Evolutionary conservation across 768 basidiomycete species (phyloP).

Genomic region (Tylopilus felleus): DNA sequence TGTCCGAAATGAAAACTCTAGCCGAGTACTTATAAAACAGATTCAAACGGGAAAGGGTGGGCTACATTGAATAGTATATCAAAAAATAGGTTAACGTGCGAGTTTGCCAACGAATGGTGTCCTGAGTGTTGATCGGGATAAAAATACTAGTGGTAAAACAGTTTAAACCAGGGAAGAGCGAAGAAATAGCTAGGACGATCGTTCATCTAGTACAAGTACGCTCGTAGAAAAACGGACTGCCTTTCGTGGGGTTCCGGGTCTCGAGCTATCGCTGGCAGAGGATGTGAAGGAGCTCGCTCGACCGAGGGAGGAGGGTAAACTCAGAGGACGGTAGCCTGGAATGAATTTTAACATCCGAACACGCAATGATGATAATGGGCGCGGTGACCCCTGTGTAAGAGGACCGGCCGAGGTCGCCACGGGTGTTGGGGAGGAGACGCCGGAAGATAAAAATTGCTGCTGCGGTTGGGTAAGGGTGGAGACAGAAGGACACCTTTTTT

Average conservation of each 20-base stretch:
- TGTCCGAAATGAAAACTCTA: constrained; percentile 1
- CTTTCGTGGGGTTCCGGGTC: constrained; percentile 50
- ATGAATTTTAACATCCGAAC: constrained; percentile 53
- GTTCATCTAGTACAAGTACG: constrained; percentile 31
- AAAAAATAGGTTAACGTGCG: constrained; percentile 23
- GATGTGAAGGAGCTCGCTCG: constrained; percentile 31
- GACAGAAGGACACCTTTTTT: constrained; percentile 41
- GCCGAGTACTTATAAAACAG: neutral
- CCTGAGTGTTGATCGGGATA: constrained; percentile 18
- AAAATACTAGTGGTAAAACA: constrained; percentile 23
- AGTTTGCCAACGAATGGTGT: constrained; percentile 15
- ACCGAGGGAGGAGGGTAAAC: constrained; percentile 33
- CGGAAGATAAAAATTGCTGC: constrained; percentile 14
- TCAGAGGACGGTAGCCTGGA: constrained; percentile 39
- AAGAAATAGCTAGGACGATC: constrained; percentile 11
- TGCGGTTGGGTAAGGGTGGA: constrained; percentile 22
- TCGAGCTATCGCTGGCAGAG: constrained; percentile 34
- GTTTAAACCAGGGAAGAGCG: neutral
- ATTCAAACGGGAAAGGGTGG: constrained; percentile 8
- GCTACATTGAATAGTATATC: constrained; percentile 34
- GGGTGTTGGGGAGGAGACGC: constrained; percentile 28
- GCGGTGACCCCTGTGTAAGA: constrained; percentile 24
- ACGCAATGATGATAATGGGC: constrained; percentile 40
- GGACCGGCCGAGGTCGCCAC: constrained; percentile 35
- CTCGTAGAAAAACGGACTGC: constrained; percentile 60